Base-by-base conservation (phyloP, 345 rosid species). In the Eucalyptus leucophloia region DNA sequence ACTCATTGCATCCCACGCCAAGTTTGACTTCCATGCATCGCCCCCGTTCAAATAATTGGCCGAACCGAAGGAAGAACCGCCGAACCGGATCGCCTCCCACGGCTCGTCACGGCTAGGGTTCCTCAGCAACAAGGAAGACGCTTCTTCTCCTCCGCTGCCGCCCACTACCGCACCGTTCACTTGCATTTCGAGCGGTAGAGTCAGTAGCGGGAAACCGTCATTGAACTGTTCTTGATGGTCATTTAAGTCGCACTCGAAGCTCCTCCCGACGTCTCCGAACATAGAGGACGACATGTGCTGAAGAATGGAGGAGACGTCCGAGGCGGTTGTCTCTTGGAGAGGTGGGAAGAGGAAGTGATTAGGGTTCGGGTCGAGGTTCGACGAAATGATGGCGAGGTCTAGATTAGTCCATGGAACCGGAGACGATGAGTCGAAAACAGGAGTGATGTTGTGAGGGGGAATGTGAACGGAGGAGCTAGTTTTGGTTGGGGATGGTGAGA, bases 281-380 rank as follows among this genome's bases (percentile, higher is more conserved):
- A 92, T 88, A 42, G 95, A 90, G 34, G 95, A 94, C n/a, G 97
- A 88, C 92, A 92, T 93, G 94, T 92, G 94, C 67, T 93, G 91
- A 87, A 92, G 89, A 90, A 94, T 86, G 11, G 98, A 93, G 53
- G 90, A 89, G 88, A 86, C 37, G 60, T 86, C 90, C 85, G 62
- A 47, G 24, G 49, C 8, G 23, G 80, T 51, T 32, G 77, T 56
- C 5, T 85, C 85, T 26, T 80, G 86, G 72, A 80, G 89, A 28
- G 80, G 87, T 5, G 89, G 49, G 49, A 88, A 37, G 44, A 58
- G 86, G 87, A 82, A 56, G 86, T 82, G 72, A 32, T 44, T 86
- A 13, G 19, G 86, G 47, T 77, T 77, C 28, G 0, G 47, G 83
- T 77, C 47, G 45, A 77, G 42, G 83, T 23, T 77, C 83, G 47